Conservation (phyloP, 2,329 filamentous ascomycete genomes). For the Sclerotinia subarctica region DNA sequence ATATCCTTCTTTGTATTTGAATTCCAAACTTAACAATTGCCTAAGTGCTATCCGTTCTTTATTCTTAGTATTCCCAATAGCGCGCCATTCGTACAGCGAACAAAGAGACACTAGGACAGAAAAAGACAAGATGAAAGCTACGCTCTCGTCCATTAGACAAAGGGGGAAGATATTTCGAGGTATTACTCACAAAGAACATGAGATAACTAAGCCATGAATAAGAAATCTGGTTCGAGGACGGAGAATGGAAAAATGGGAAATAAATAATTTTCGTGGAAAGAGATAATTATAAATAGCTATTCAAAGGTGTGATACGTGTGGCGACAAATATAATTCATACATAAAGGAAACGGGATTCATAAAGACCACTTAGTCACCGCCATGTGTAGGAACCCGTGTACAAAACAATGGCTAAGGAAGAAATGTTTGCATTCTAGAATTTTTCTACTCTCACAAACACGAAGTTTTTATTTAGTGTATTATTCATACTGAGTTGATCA, state of each 20-base stretch:
- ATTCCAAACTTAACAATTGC: no score
- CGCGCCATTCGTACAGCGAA: background rate
- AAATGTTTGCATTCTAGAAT: background rate
- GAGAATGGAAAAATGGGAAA: background rate
- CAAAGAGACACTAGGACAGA: background rate
- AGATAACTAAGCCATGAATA: background rate
- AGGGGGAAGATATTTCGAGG: background rate
- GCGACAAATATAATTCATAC: background rate
- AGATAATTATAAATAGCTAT: background rate
- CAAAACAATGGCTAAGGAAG: background rate
- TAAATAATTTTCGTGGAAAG: background rate
- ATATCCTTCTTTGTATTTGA: background rate
- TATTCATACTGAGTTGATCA: constrained; percentile 4
- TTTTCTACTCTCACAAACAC: background rate
- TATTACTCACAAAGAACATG: background rate
- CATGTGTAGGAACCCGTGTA: background rate
- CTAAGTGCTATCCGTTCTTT: background rate
- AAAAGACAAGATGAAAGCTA: background rate
- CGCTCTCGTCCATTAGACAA: background rate
- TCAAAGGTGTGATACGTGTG: background rate
- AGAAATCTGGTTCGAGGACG: background rate
- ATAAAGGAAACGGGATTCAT: background rate
- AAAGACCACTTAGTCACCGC: constrained; percentile 1
- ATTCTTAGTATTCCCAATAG: background rate
- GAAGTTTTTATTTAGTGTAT: background rate